Base-by-base conservation (phyloP, 129 eudicot genomes). In the Cynara cardunculus region DNA sequence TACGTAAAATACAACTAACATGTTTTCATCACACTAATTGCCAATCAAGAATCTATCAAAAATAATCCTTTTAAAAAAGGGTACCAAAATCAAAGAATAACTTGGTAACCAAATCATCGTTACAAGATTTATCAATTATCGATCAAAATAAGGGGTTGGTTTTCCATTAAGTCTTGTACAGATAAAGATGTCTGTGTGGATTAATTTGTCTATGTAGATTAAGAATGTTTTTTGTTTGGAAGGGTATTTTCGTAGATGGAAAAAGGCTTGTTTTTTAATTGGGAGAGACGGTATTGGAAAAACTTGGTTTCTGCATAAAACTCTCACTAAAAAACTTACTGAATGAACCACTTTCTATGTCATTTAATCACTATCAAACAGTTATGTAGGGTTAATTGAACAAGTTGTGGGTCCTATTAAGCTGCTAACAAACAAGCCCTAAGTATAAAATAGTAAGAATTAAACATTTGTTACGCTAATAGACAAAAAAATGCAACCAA, bases 1-100 rank as follows among this genome's bases (percentile, higher is more conserved):
- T 44, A 74, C 83, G 84, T 83, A 79, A 46, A 88, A 26, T 27
- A 44, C 81, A 69, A 80, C 37, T 24, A 81, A 59, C 69, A 27
- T 70, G 25, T 82, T 71, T 21, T 59, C 67, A 61, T 32, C n/a
- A 71, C 65, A 71, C 39, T 39, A 16, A 77, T 67, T 78, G 74
- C 65, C 65, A 56, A 56, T 56, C 65, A 56, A 56, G 65, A 56
- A 56, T 56, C 65, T n/a, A 0, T 56, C 19, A 46, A 46, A 13
- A 13, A 46, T 46, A 44, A 14, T 46, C 59, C 18, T 44, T 44
- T 44, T 46, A 46, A 18, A 56, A 56, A 18, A 5, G 1, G 24
- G 2, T 18, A 18, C 10, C 2, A 56, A 34, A 56, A 56, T n/a
- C 65, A 56, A 56, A 56, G 65, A 56, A 18, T 56, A 56, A 46